Base-by-base conservation (phyloP, 306 rosid genomes). In the Pyrus communis region DNA sequence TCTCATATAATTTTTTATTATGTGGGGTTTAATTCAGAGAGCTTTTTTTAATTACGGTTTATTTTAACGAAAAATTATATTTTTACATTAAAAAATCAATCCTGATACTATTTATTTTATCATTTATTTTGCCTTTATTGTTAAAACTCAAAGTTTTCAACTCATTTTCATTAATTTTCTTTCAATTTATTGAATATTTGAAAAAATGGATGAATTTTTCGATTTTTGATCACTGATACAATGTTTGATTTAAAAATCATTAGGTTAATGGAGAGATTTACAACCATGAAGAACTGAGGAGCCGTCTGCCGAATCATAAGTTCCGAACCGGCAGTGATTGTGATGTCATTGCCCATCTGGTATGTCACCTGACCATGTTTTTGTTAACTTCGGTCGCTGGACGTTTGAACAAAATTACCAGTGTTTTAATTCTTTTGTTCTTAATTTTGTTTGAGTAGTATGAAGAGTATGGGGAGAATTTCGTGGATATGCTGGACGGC, bases 231-330 rank as follows among this genome's bases (percentile, higher is more conserved):
- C 43, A 19, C 49, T 74, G 69, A 42, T 59, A 1, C 9, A 63
- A 33, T 70, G 49, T 13, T 74, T 82, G 40, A 74, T n/a, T n/a
- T 11, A 23, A 22, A 25, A 46, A 75, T 45, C 81, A 80, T 72
- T 66, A 92, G 98, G 97, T 96, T 15, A 92, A 96, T 25, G 99
- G 97, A 77, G 99, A 96, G 80, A 92, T 96, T 84, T 96, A 89
- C 91, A 96, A 96, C 73, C 99, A 92, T 71, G 98, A 96, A 73
- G 83, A 91, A 25, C 83, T 96, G 67, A 89, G 98, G 88, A 89
- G 86, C 82, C 82, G 85, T 55, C 77, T 92, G 11, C 78, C 89
- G 10, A 78, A 91, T 78, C 98, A 96, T 88, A 88, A 84, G 77
- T 88, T 96, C 78, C 76, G 88, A 69, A 96, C 99, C 3, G 98